Conservation (phyloP, 129 eudicot species). For the Helianthus tuberosus region DNA sequence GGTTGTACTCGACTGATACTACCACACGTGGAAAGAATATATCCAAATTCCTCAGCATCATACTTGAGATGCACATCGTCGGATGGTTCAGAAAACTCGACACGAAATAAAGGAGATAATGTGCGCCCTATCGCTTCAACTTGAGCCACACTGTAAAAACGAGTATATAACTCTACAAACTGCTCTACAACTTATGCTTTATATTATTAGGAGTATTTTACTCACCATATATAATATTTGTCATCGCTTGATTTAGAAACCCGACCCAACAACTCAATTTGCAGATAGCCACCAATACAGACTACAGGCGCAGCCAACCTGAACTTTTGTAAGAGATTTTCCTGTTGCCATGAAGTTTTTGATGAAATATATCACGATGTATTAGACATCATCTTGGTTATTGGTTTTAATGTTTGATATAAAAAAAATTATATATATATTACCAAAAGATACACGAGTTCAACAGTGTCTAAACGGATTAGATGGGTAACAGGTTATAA, state of each 20-base stretch:
- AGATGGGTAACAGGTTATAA: too few relatives aligned
- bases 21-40: conserved; percentile 11
- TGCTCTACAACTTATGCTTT: not conserved
- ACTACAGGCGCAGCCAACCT: conserved; percentile 81
- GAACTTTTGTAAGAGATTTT: conserved; percentile 59
- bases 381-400: too few relatives aligned
- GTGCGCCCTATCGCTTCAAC: conserved; percentile 66
- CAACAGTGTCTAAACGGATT: too few relatives aligned
- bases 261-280: conserved; percentile 75
- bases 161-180: not conserved
- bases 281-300: conserved; percentile 79
- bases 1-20: conserved; percentile 20
- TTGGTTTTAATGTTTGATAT: too few relatives aligned
- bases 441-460: not conserved
- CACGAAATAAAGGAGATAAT: conserved; percentile 61
- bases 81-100: conserved; percentile 37
- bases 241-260: conserved; percentile 73
- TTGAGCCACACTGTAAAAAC: conserved; percentile 67
- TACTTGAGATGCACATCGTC: conserved; percentile 19
- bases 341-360: conserved; percentile 40
- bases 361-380: too few relatives aligned
- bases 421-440: too few relatives aligned
- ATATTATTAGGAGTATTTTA: not conserved
- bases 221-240: conserved; percentile 81
- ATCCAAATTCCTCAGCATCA: conserved; percentile 37